Conservation (phyloP, 306 rosid species). For the Cyclanthera cordifolia region DNA sequence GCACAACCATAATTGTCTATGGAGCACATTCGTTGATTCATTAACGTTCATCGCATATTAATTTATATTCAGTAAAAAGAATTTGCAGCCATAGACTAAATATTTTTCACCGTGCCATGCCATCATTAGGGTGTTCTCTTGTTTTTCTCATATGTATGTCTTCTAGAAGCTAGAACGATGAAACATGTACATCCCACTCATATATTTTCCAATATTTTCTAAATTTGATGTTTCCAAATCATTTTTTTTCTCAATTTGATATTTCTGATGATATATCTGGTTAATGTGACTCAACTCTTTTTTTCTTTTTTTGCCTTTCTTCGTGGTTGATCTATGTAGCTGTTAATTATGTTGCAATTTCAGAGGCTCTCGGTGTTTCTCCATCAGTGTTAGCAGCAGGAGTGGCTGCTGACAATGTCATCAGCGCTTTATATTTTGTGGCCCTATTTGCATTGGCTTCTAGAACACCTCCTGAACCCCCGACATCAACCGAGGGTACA, state of each 20-base stretch:
- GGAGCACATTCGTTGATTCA: neutral
- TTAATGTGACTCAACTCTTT: neutral
- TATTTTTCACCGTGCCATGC: neutral
- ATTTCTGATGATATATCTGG: neutral
- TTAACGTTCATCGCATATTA: neutral
- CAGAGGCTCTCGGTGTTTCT: constrained; percentile 40
- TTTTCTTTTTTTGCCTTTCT: neutral
- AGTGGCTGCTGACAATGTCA: constrained; percentile 40
- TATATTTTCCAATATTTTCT: neutral
- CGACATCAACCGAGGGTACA: constrained; percentile 21
- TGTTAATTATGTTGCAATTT: constrained; percentile 44
- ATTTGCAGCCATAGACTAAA: neutral
- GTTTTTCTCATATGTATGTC: neutral
- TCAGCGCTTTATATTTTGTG: constrained; percentile 32
- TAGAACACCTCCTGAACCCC: constrained; percentile 25
- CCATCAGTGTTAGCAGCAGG: constrained; percentile 47
- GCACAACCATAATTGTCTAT: neutral
- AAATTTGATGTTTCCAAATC: neutral
- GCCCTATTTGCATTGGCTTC: constrained; percentile 37
- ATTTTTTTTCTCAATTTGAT: neutral
- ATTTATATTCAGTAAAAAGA: neutral
- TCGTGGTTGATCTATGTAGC: constrained; percentile 26
- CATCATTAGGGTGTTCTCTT: neutral
- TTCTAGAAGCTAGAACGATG: neutral
- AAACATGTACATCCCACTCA: neutral